Base-by-base conservation (phyloP, 805 yeast genomes). In the Hanseniaspora mollemarum region DNA sequence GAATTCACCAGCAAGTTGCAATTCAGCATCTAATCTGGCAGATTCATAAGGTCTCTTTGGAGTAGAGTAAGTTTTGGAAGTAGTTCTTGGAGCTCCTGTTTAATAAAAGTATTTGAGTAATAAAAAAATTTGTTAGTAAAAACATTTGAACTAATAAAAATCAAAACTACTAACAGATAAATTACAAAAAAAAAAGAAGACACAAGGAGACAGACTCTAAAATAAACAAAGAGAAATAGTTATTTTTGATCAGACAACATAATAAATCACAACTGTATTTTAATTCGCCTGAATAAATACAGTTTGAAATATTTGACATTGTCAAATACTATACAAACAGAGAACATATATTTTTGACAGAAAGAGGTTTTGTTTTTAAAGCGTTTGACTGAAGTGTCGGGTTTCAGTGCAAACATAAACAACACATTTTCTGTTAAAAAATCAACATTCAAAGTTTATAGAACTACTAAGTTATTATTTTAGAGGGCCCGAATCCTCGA, bases 11-110 rank as follows among this genome's bases (percentile, higher is more conserved):
- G 94, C 96, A 71, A 92, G 85, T 78, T 92, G 90, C 74, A 92
- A 85, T 78, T 92, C 98, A 72, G 95, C 87, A 69, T 92, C 98
- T 74, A 92, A 82, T 83, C 98, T 95, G 74, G 96, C 94, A 64
- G 94, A 85, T 79, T 92, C 99, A 81, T 84, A 92, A 62, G 97
- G 96, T 75, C 94, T 87, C 83, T 86, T 87, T 79, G 99, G 99
- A 71, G 90, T 95, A 70, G 96, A 77, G 87, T 86, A 92, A 70
- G 99, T 92, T 87, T 92, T 92, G 67, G 98, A 90, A 84, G 90
- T 83, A 71, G 95, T 87, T 80, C 95, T 85, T 78, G 98, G 97
- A 67, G 96, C 95, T 79, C 94, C 94, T 85, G 60, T 45, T 54
- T 29, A 2, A 10, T 15, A 49, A 39, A 22, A 3, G 19, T 24